Conservation (phyloP, 176 grass and related monocot species). For the Oryza meridionalis region DNA sequence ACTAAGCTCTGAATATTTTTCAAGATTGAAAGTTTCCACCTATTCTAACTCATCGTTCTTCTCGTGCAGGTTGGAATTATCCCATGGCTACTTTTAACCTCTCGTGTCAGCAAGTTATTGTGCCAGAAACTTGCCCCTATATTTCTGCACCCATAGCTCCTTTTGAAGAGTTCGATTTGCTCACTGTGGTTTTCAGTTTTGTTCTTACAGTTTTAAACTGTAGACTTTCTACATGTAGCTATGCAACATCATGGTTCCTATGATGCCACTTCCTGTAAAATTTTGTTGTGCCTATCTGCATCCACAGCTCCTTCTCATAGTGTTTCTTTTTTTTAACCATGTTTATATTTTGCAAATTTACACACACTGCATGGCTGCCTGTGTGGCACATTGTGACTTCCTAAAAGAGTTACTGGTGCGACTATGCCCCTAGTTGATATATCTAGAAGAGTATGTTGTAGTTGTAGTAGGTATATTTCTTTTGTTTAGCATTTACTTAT, state of each 20-base stretch:
- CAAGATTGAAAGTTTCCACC: background rate
- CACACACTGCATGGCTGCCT: background rate
- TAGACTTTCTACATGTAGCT: background rate
- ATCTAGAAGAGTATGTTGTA: background rate
- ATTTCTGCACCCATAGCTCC: slow-evolving; percentile 41
- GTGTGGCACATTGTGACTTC: background rate
- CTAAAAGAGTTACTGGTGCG: background rate
- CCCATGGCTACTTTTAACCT: slow-evolving; percentile 87
- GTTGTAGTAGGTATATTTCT: background rate
- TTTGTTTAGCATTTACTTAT: background rate
- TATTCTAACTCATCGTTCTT: background rate
- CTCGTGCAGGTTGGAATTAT: slow-evolving; percentile 79
- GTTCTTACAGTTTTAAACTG: background rate
- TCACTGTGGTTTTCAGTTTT: background rate
- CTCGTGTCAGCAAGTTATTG: slow-evolving; percentile 68
- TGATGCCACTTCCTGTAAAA: slow-evolving; percentile 10
- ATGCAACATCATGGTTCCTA: background rate
- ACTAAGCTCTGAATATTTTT: background rate
- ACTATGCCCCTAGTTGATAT: background rate
- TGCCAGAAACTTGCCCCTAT: slow-evolving; percentile 59
- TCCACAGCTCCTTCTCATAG: background rate
- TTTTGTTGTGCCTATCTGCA: background rate
- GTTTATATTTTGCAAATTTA: background rate
- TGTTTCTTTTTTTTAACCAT: background rate
- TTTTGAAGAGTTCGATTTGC: background rate